These are phyloP conservation scores for Neofusicoccum laricinum DNA, from an alignment of 2,329 filamentous ascomycete species.

Conservation along the genomic window DNA sequence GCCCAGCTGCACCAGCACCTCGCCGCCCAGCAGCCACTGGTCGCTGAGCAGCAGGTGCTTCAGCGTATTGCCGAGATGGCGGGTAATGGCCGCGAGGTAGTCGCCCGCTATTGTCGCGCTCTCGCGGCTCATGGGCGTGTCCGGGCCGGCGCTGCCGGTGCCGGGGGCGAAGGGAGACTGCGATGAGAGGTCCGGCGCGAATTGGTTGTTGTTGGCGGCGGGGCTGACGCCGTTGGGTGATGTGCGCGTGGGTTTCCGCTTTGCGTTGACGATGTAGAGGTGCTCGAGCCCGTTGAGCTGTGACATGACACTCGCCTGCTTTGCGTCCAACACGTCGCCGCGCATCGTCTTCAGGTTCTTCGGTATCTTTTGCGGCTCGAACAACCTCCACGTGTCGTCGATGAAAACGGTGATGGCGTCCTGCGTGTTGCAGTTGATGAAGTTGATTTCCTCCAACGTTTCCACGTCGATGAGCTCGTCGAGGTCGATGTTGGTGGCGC, in stretches of 20 bases:
- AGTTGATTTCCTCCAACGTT: conserved; percentile 47
- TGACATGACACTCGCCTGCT: conserved; percentile 43
- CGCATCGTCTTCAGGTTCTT: conserved; percentile 47
- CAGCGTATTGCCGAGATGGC: conserved; percentile 50
- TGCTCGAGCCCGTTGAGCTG: conserved; percentile 46
- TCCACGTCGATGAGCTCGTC: conserved; percentile 42
- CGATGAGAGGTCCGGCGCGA: conserved; percentile 23
- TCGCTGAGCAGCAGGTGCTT: conserved; percentile 57
- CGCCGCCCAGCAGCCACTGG: conserved; percentile 51
- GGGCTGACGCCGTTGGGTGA: conserved; percentile 17
- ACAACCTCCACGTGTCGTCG: conserved; percentile 53
- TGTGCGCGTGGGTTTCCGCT: conserved; percentile 23
- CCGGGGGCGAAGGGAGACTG: conserved; percentile 3
- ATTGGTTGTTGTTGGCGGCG: conserved; percentile 25
- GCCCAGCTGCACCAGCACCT: conserved; percentile 50
- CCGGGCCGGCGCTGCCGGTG: conserved; percentile 20
- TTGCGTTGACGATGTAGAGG: conserved; percentile 51
- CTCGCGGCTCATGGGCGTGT: conserved; percentile 8
- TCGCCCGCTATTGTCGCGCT: conserved; percentile 31
- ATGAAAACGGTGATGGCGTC: conserved; percentile 51
- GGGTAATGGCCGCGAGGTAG: conserved; percentile 52
- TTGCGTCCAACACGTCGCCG: conserved; percentile 47
- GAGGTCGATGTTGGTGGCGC: conserved; percentile 49
- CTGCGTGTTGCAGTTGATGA: conserved; percentile 45
- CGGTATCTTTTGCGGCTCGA: conserved; percentile 24